Percentiles rank a stretch among this genome's conserved stretches.
These are phyloP conservation scores for Agrostemma githago DNA, from an alignment of 148 eudicot species.

Conservation along the genomic window DNA sequence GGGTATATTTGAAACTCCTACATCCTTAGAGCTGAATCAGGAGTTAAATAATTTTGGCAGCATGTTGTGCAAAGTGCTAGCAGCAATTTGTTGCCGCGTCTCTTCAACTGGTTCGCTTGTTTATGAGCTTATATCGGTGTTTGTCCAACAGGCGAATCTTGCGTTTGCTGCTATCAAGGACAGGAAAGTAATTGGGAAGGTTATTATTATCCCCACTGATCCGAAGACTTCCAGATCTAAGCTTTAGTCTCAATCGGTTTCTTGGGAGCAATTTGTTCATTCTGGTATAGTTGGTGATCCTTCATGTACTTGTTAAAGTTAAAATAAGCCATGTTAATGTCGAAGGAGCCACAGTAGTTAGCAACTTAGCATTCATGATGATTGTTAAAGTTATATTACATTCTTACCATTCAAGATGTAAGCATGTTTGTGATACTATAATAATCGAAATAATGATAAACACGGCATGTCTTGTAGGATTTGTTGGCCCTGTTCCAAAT, in stretches of 20 bases:
- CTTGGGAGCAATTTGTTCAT: background rate
- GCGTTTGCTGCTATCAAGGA: slow-evolving; percentile 84
- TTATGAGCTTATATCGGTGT: background rate
- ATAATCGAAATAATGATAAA: background rate
- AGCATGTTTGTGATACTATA: background rate
- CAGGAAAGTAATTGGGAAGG: slow-evolving; percentile 83
- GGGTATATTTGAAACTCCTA: background rate
- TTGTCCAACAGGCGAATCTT: slow-evolving; percentile 64
- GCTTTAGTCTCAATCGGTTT: slow-evolving; percentile 36
- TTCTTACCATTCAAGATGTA: background rate
- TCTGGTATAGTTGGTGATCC: background rate
- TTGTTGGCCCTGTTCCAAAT: too few relatives aligned
- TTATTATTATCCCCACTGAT: slow-evolving; percentile 65
- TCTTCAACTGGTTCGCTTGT: background rate
- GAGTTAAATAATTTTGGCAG: background rate
- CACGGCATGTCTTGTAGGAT: too few relatives aligned
- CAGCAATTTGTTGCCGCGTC: background rate
- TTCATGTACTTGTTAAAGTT: background rate
- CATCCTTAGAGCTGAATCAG: background rate
- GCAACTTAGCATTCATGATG: background rate
- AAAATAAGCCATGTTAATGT: background rate
- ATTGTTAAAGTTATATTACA: too few relatives aligned
- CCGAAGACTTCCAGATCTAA: slow-evolving; percentile 47
- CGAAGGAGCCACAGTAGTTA: background rate
- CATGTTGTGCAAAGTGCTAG: background rate